Conservation (phyloP, 2,329 filamentous ascomycete species). For the Colletotrichum sojae region DNA sequence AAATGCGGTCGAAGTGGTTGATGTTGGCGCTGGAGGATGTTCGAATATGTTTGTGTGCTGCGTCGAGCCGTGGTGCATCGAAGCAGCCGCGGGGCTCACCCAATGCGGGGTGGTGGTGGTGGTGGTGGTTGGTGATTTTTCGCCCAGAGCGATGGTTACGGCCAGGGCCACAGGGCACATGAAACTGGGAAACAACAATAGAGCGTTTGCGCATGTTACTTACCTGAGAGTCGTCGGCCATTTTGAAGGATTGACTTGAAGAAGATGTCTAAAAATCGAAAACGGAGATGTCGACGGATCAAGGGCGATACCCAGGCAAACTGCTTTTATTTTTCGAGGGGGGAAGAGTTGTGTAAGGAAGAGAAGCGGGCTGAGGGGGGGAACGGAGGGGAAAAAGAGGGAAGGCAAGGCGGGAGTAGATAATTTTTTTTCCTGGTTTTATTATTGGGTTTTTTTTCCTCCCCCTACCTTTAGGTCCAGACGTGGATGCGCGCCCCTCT, state of each 20-base stretch:
- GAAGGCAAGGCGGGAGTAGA: conserved; percentile 42
- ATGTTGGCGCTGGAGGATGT: conserved; percentile 9
- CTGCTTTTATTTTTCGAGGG: conserved; percentile 36
- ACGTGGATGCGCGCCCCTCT: conserved; percentile 30
- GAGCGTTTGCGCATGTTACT: conserved; percentile 49
- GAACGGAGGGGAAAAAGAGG: conserved; percentile 41
- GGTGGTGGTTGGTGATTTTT: conserved; percentile 45
- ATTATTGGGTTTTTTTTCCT: conserved; percentile 41
- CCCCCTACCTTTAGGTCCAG: conserved; percentile 27
- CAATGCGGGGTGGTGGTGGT: conserved; percentile 61
- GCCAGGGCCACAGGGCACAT: conserved; percentile 43
- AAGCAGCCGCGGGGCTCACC: conserved; percentile 44
- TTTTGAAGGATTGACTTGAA: conserved; percentile 62
- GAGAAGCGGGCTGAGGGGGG: conserved; percentile 39
- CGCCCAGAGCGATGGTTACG: conserved; percentile 42
- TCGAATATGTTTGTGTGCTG: conserved; percentile 21
- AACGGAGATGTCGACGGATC: conserved; percentile 45
- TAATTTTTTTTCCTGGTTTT: conserved; percentile 44
- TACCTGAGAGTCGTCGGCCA: conserved; percentile 70
- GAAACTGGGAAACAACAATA: conserved; percentile 44
- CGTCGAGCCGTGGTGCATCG: conserved; percentile 37
- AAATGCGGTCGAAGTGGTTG: conserved; percentile 2
- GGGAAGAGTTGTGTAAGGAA: conserved; percentile 41
- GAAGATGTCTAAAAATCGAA: conserved; percentile 44
- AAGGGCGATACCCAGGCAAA: conserved; percentile 40